A percentile compares a stretch with the other conserved stretches of the same genome.
phyloP scores from a whole-genome alignment of 176 grass and related monocot genomes.

The Lolium rigidum region DNA sequence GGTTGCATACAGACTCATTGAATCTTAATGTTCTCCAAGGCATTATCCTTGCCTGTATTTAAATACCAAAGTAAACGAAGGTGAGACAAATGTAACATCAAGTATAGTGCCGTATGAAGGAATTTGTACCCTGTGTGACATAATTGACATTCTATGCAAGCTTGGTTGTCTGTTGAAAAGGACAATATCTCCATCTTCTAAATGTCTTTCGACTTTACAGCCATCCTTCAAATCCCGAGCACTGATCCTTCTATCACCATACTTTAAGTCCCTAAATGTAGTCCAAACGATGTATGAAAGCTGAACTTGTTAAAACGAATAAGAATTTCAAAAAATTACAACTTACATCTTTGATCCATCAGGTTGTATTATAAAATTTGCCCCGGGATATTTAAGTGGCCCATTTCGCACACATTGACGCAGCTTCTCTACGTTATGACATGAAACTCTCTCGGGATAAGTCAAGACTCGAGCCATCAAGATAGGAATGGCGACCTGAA shows the following conservation, averaged over 20 bases:
- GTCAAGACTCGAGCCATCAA: conserved; percentile 90
- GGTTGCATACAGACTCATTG: conserved; percentile 98
- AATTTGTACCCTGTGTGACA: conserved; percentile 81
- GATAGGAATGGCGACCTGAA: conserved; percentile 90
- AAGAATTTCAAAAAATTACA: conserved; percentile 26
- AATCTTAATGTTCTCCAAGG: conserved; percentile 98
- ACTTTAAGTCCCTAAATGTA: conserved; percentile 74
- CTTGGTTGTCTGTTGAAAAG: conserved; percentile 98
- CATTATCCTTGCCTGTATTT: conserved; percentile 87
- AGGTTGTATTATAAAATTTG: conserved; percentile 73
- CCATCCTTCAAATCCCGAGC: conserved; percentile 86
- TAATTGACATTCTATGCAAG: conserved; percentile 99
- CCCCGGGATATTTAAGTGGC: conserved; percentile 85
- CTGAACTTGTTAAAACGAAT: conserved; percentile 32
- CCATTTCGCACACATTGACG: conserved; percentile 83
- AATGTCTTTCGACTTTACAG: conserved; percentile 85
- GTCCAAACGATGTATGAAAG: conserved; percentile 23
- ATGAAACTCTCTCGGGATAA: conserved; percentile 87
- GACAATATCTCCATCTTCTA: conserved; percentile 93
- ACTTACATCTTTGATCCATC: conserved; percentile 77
- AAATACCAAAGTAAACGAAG: conserved; percentile 37
- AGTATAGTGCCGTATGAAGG: conserved; percentile 19
- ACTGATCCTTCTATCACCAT: conserved; percentile 61
- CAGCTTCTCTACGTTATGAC: conserved; percentile 88
- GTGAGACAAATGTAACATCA: conserved; percentile 40